phyloP scores from a whole-genome alignment of 306 rosid genomes.

The Glycine soja region DNA sequence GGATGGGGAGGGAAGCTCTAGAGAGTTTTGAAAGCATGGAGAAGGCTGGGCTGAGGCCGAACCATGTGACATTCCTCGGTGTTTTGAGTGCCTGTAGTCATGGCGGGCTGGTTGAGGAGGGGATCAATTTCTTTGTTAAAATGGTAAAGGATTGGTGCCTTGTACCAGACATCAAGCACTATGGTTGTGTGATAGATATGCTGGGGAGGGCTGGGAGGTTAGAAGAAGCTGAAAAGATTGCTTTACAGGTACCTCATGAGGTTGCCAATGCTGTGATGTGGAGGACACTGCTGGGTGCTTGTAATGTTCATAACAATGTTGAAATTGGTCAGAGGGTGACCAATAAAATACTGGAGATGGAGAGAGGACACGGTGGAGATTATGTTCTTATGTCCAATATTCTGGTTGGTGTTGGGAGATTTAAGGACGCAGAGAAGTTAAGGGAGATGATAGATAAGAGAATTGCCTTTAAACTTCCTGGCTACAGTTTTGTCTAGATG shows the following conservation, averaged over 20 bases:
- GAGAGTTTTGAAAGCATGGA: slow-evolving; percentile 20
- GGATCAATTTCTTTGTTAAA: slow-evolving; percentile 1
- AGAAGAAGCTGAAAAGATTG: slow-evolving; percentile 28
- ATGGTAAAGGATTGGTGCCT: not conserved
- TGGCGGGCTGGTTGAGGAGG: slow-evolving; percentile 2
- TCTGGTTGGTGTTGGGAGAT: slow-evolving; percentile 9
- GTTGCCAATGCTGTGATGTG: slow-evolving; percentile 8
- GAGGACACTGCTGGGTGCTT: slow-evolving; percentile 5
- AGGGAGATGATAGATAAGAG: slow-evolving; percentile 12
- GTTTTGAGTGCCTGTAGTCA: slow-evolving; percentile 27
- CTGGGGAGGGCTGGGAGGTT: slow-evolving; percentile 9
- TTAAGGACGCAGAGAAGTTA: slow-evolving; percentile 9
- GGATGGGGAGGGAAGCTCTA: slow-evolving; percentile 11
- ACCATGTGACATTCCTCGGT: not conserved
- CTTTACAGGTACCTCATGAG: not conserved
- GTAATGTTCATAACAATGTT: slow-evolving; percentile 19
- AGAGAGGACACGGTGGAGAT: slow-evolving; percentile 15
- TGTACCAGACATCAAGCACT: slow-evolving; percentile 4
- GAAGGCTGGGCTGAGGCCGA: not conserved
- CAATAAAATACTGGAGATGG: slow-evolving; percentile 3
- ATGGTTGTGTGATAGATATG: slow-evolving; percentile 19
- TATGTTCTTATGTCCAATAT: slow-evolving; percentile 21
- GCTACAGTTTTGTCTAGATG: not conserved
- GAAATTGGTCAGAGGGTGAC: slow-evolving; percentile 11
- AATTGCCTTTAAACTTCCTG: slow-evolving; percentile 15